Evolutionary conservation across 2,329 filamentous ascomycete species (phyloP).

Genomic region (Fusarium decemcellulare): DNA sequence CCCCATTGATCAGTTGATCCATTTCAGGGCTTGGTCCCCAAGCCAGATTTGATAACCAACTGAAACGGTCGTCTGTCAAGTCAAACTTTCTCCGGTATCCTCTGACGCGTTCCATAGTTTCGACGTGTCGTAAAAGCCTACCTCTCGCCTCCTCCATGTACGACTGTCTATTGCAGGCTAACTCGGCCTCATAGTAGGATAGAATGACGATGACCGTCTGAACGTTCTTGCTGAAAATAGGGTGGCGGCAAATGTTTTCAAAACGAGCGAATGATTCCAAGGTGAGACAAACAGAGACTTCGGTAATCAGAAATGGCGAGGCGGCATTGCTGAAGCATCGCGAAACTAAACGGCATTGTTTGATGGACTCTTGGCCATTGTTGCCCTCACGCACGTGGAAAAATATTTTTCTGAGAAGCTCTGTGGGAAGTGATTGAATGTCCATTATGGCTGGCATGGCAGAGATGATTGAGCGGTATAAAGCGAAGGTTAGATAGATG

Average conservation of each 20-base stretch:
- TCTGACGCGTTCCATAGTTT: neutral
- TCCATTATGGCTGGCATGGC: neutral
- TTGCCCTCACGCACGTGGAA: neutral
- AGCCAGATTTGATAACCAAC: neutral
- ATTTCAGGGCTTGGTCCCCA: neutral
- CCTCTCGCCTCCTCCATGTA: conserved; percentile 3
- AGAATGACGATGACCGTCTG: neutral
- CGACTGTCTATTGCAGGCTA: neutral
- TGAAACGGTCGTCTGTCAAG: neutral
- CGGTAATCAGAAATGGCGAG: neutral
- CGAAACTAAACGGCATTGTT: conserved; percentile 4
- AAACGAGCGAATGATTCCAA: neutral
- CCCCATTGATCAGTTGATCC: neutral
- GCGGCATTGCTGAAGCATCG: neutral
- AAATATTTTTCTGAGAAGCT: neutral
- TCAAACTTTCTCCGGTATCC: neutral
- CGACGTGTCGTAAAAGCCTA: conserved; percentile 8
- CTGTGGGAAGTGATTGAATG: conserved; percentile 1
- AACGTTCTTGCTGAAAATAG: conserved; percentile 1
- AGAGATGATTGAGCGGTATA: neutral
- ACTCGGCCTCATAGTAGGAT: conserved; percentile 6
- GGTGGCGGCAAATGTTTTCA: neutral
- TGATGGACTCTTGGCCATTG: neutral
- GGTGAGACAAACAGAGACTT: neutral
- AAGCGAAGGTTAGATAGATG: too few species aligned